Percentiles rank a stretch among this genome's conserved stretches.
phyloP scores from a whole-genome alignment of 345 rosid species.

The Citrus sinensis region DNA sequence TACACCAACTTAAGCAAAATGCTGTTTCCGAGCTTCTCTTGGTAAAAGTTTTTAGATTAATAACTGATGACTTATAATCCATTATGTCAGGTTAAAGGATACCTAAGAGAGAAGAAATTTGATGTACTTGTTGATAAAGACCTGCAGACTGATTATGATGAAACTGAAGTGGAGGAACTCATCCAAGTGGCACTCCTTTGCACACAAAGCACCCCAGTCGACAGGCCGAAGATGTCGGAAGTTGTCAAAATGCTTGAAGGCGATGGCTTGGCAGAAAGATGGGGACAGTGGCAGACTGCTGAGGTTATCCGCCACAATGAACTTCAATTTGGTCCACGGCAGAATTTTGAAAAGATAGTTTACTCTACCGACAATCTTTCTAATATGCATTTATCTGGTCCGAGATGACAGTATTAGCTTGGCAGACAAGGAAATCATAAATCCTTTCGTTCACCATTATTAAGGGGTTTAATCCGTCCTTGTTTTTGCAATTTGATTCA shows the following conservation, averaged over 20 bases:
- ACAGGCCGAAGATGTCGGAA: slow-evolving; percentile 11
- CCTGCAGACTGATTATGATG: slow-evolving; percentile 4
- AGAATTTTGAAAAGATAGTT: slow-evolving; percentile 25
- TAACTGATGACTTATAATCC: not conserved
- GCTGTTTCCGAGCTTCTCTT: not conserved
- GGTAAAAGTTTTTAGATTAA: not conserved
- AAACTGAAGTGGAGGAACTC: slow-evolving; percentile 14
- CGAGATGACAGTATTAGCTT: slow-evolving; percentile 19
- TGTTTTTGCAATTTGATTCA: too few species aligned
- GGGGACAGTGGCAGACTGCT: slow-evolving; percentile 16
- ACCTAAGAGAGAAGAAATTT: slow-evolving; percentile 6
- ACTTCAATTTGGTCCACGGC: slow-evolving; percentile 20
- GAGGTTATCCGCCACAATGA: slow-evolving; percentile 28
- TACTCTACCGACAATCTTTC: slow-evolving; percentile 32
- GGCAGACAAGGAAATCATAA: not conserved
- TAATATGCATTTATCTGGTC: slow-evolving; percentile 34
- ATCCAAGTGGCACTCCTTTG: slow-evolving; percentile 17
- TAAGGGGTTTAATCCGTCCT: too few species aligned
- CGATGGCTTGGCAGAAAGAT: slow-evolving; percentile 15
- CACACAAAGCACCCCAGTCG: slow-evolving; percentile 5
- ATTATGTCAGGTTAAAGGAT: slow-evolving; percentile 4
- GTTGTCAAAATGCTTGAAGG: slow-evolving; percentile 19
- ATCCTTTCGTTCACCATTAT: not conserved
- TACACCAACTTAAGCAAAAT: not conserved
- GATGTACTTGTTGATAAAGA: slow-evolving; percentile 15